Evolutionary conservation across 2,329 filamentous ascomycete genomes (phyloP).

Genomic region (Aspergillus pseudoglaucus): DNA sequence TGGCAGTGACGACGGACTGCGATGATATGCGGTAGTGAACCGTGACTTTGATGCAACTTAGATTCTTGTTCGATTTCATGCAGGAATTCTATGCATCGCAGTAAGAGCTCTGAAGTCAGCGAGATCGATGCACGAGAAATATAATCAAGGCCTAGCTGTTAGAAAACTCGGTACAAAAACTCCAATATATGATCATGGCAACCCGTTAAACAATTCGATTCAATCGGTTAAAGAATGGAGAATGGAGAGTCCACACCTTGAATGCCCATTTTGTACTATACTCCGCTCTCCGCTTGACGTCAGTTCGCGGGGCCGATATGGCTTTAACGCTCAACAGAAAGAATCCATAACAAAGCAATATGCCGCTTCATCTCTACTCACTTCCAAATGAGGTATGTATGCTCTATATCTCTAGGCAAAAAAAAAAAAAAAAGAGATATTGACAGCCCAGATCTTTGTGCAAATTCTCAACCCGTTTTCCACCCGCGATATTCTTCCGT

Average conservation of each 20-base stretch:
- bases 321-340: not conserved
- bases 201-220: too few relatives aligned
- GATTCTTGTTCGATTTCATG: too few relatives aligned
- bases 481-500: slow-evolving; percentile 48
- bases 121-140: too few relatives aligned
- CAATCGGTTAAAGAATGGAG: too few relatives aligned
- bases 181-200: too few relatives aligned
- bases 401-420: not conserved
- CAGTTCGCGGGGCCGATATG: not conserved
- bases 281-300: not conserved
- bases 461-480: slow-evolving; percentile 45
- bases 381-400: slow-evolving; percentile 31
- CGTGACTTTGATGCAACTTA: too few relatives aligned
- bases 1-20: not conserved
- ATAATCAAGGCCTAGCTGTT: too few relatives aligned
- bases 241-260: too few relatives aligned
- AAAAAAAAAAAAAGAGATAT: not conserved
- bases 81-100: too few relatives aligned
- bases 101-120: too few relatives aligned
- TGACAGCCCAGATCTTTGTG: slow-evolving; percentile 42
- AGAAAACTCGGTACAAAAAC: too few relatives aligned
- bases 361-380: slow-evolving; percentile 12
- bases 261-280: not conserved
- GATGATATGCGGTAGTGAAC: not conserved
- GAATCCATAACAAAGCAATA: not conserved